These are phyloP conservation scores for Aspergillus sp. DNA, from an alignment of 2,329 filamentous ascomycete species.

Conservation along the genomic window DNA sequence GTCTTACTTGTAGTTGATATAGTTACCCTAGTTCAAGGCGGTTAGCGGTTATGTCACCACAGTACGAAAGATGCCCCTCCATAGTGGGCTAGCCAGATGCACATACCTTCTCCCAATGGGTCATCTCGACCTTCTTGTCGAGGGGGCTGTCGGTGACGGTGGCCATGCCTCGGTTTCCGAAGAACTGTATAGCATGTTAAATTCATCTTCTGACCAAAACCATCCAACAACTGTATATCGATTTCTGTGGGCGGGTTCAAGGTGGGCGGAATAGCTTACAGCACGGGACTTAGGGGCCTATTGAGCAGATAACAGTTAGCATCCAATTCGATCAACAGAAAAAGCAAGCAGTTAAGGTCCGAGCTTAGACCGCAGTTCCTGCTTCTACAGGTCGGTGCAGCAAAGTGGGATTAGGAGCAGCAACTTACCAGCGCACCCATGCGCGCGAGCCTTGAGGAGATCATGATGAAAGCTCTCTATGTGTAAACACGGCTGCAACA, in stretches of 20 bases:
- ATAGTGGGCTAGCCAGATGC: slow-evolving; percentile 1
- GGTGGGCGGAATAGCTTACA: slow-evolving; percentile 27
- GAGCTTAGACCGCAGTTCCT: not conserved
- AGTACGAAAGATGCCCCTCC: not conserved
- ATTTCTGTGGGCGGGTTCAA: not conserved
- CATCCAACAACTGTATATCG: not conserved
- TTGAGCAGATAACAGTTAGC: slow-evolving; percentile 14
- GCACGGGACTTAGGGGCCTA: slow-evolving; percentile 41
- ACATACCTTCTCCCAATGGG: slow-evolving; percentile 77
- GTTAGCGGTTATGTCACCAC: slow-evolving; percentile 17
- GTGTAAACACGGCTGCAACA: slow-evolving; percentile 29
- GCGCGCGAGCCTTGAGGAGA: slow-evolving; percentile 42
- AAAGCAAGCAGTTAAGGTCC: not conserved
- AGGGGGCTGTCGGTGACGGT: slow-evolving; percentile 80
- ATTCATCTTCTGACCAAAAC: slow-evolving; percentile 1
- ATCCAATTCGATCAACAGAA: slow-evolving; percentile 6
- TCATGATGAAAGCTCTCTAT: slow-evolving; percentile 41
- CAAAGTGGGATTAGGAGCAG: slow-evolving; percentile 8
- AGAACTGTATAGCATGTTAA: slow-evolving; percentile 46
- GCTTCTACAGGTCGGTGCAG: slow-evolving; percentile 6
- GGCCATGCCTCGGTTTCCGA: slow-evolving; percentile 65
- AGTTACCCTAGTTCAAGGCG: slow-evolving; percentile 56
- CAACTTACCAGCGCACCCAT: slow-evolving; percentile 42
- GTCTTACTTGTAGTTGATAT: slow-evolving; percentile 81
- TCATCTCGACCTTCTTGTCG: slow-evolving; percentile 94